Evolutionary conservation across 768 basidiomycete genomes (phyloP).

Genomic region (Amanita pseudoporphyria): DNA sequence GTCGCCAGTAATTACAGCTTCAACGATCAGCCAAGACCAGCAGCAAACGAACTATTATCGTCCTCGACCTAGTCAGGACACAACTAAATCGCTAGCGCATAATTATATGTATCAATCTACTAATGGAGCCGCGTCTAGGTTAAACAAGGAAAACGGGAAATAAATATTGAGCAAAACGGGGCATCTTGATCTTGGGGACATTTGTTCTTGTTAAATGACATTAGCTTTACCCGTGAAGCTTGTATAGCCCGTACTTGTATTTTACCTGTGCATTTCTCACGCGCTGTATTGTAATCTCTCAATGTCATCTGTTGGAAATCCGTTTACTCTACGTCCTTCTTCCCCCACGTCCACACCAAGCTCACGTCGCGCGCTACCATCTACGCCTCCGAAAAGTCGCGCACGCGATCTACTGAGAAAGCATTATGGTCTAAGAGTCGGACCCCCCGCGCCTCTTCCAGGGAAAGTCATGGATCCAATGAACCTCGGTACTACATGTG

Average conservation of each 20-base stretch:
- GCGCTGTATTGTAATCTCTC: neutral
- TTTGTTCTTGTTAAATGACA: neutral
- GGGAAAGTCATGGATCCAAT: conserved; percentile 62
- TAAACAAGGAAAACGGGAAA: conserved; percentile 24
- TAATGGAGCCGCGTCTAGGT: conserved; percentile 23
- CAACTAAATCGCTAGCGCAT: conserved; percentile 18
- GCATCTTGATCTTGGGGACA: conserved; percentile 5
- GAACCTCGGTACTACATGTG: conserved; percentile 49
- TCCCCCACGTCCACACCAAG: conserved; percentile 18
- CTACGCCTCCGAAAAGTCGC: conserved; percentile 31
- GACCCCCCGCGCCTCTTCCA: conserved; percentile 51
- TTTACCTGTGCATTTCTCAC: neutral
- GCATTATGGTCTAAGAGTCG: conserved; percentile 81
- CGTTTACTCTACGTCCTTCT: conserved; percentile 26
- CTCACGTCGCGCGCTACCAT: conserved; percentile 18
- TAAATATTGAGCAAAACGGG: conserved; percentile 7
- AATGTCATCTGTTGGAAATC: conserved; percentile 10
- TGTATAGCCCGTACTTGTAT: neutral
- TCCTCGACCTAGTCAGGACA: conserved; percentile 24
- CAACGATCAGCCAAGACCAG: conserved; percentile 28
- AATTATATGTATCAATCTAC: conserved; percentile 40
- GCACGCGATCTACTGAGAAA: conserved; percentile 75
- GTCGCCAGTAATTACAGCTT: conserved; percentile 42
- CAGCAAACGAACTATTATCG: conserved; percentile 48
- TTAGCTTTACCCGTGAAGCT: neutral